Evolutionary conservation across 73 alveolate genomes (phyloP).

Genomic region (Paramecium biaurelia): DNA sequence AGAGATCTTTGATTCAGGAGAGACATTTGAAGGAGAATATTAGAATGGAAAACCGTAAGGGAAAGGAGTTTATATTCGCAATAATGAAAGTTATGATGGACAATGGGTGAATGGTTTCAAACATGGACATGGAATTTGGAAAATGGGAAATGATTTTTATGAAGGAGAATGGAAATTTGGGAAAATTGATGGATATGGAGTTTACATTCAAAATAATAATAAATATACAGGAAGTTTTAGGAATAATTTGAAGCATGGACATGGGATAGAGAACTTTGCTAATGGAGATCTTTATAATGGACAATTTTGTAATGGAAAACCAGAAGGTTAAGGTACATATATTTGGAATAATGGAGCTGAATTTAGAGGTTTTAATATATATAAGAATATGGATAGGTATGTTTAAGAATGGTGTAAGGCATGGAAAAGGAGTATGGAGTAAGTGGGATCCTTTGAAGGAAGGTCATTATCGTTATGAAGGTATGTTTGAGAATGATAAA

Average conservation of each 20-base stretch:
- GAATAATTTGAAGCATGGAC: conserved; percentile 65
- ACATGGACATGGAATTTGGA: conserved; percentile 73
- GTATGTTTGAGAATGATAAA: conserved; percentile 64
- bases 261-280: conserved; percentile 70
- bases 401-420: conserved; percentile 61
- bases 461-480: conserved; percentile 64
- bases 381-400: neutral
- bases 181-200: conserved; percentile 71
- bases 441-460: conserved; percentile 62
- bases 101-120: conserved; percentile 69
- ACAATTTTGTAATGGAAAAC: conserved; percentile 76
- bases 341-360: conserved; percentile 56
- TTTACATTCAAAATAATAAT: conserved; percentile 60
- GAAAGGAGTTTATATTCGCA: conserved; percentile 39
- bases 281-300: conserved; percentile 84
- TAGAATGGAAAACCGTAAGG: conserved; percentile 67
- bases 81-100: conserved; percentile 62
- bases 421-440: conserved; percentile 65
- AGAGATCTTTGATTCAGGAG: conserved; percentile 69
- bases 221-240: conserved; percentile 78
- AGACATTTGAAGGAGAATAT: conserved; percentile 67
- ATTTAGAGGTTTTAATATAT: neutral
- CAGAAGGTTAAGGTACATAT: conserved; percentile 83
- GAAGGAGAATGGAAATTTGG: conserved; percentile 76
- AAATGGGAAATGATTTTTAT: conserved; percentile 58